phyloP scores from a whole-genome alignment of 192 early-diverging fungal species.

The Linnemannia elongata region DNA sequence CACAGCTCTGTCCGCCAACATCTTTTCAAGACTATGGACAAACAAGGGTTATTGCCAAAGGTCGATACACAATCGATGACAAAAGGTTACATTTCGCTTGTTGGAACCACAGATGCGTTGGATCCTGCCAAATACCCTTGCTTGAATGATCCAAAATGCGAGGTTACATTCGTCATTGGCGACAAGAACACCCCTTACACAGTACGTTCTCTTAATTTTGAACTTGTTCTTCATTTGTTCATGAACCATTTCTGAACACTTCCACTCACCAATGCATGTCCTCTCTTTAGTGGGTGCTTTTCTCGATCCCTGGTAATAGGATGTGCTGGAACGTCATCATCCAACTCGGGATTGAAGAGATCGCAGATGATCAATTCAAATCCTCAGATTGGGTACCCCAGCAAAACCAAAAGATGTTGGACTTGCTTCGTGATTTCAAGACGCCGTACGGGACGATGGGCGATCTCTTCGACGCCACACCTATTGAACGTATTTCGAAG shows the following conservation, averaged over 20 bases:
- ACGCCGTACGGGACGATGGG: not conserved
- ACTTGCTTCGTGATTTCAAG: not conserved
- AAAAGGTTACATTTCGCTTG: not conserved
- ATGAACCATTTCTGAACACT: no score
- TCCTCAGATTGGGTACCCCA: not conserved
- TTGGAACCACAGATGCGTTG: constrained; percentile 11
- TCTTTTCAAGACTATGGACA: constrained; percentile 9
- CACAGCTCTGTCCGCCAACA: constrained; percentile 11
- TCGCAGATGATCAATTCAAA: not conserved
- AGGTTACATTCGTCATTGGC: not conserved
- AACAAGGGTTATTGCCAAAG: not conserved
- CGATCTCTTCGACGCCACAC: not conserved
- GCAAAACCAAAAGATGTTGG: not conserved
- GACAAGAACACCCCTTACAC: not conserved
- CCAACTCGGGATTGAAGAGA: not conserved
- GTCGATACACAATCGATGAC: not conserved
- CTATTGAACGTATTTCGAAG: not conserved
- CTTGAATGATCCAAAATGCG: not conserved
- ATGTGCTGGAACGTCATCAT: not conserved
- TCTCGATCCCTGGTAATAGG: not conserved
- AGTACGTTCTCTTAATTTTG: not conserved
- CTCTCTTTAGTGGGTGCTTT: not conserved
- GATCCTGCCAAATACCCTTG: constrained; percentile 2
- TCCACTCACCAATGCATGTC: no score
- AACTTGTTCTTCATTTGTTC: no score